Conservation (phyloP, 164 flowering plant genomes). For the Houttuynia cordata region DNA sequence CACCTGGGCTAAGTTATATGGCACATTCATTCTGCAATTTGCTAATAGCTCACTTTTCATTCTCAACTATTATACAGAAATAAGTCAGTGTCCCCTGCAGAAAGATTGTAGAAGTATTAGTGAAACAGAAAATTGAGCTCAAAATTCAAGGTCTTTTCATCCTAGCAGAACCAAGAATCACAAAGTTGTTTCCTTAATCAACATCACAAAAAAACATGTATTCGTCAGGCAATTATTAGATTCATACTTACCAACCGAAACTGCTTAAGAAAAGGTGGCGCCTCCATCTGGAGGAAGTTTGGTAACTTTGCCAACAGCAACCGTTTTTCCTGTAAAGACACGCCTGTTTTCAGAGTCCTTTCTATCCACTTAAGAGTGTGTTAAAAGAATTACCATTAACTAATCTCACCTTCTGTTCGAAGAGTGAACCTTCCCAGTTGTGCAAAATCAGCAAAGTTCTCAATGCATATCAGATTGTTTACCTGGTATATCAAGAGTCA, state of each 20-base stretch:
- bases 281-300: slow-evolving; percentile 28
- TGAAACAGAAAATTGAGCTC: no score
- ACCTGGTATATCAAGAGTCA: slow-evolving; percentile 29
- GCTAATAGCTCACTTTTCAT: no score
- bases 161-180: no score
- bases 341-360: not conserved
- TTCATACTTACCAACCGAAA: slow-evolving; percentile 2
- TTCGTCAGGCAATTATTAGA: not conserved
- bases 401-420: slow-evolving; percentile 75
- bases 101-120: no score
- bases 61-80: no score
- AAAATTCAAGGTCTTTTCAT: no score
- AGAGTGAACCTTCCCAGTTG: slow-evolving; percentile 98
- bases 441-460: slow-evolving; percentile 76
- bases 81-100: no score
- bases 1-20: not conserved
- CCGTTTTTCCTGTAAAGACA: slow-evolving; percentile 56
- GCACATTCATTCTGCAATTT: no score
- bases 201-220: no score
- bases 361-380: not conserved
- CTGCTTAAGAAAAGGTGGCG: slow-evolving; percentile 20
- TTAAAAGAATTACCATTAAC: not conserved
- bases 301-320: slow-evolving; percentile 80
- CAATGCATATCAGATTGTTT: slow-evolving; percentile 70
- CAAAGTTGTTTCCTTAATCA: no score